These are phyloP conservation scores for Monosporascus sp. DNA, from an alignment of 2,329 filamentous ascomycete species.

Conservation along the genomic window DNA sequence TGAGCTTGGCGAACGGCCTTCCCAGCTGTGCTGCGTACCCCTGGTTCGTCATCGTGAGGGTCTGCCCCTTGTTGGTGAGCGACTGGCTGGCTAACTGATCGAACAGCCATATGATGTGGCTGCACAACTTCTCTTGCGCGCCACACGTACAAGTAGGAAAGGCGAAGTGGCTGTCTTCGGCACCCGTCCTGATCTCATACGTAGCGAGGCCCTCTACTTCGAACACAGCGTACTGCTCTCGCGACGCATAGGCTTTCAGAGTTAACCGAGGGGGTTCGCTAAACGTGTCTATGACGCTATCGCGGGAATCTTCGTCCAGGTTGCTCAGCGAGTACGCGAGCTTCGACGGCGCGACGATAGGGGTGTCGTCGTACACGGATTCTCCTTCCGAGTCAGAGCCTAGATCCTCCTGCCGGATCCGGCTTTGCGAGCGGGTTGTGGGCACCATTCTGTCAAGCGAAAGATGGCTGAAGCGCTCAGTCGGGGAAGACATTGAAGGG, in stretches of 20 bases:
- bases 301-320: constrained; percentile 29
- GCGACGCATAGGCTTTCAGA: constrained; percentile 44
- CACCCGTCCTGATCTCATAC: constrained; percentile 45
- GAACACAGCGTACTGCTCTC: constrained; percentile 47
- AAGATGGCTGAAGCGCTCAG: constrained; percentile 33
- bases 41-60: constrained; percentile 36
- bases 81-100: constrained; percentile 47
- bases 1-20: constrained; percentile 43
- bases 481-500: constrained; percentile 30
- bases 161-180: constrained; percentile 33
- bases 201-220: constrained; percentile 51
- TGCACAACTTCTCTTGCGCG: constrained; percentile 35
- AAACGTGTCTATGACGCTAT: constrained; percentile 39
- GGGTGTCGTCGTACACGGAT: constrained; percentile 23
- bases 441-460: constrained; percentile 36
- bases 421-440: constrained; percentile 26
- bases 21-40: constrained; percentile 43
- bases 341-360: constrained; percentile 29
- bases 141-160: constrained; percentile 37
- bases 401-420: constrained; percentile 18
- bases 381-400: constrained; percentile 19
- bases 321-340: constrained; percentile 28
- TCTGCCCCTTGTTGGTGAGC: constrained; percentile 33
- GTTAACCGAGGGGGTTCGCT: constrained; percentile 43
- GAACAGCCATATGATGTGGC: constrained; percentile 50